Evolutionary conservation across 306 rosid genomes (phyloP).

Genomic region (peach (Prunus persica)): Prunus_persica_NCBIv2 NC_034010.1:6764501-6765000

Average conservation of each 20-base stretch:
- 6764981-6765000: slow-evolving; percentile 25
- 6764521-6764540: slow-evolving; percentile 53
- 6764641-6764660: slow-evolving; percentile 6
- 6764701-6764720: slow-evolving; percentile 27
- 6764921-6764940: slow-evolving; percentile 41
- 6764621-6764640: slow-evolving; percentile 16
- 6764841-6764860: neutral
- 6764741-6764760: slow-evolving; percentile 38
- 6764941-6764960: slow-evolving; percentile 36
- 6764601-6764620: neutral
- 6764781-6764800: slow-evolving; percentile 41
- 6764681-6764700: slow-evolving; percentile 40
- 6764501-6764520: slow-evolving; percentile 23
- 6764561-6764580: slow-evolving; percentile 28
- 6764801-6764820: slow-evolving; percentile 25
- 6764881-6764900: slow-evolving; percentile 41
- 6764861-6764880: neutral
- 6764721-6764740: slow-evolving; percentile 19
- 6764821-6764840: neutral
- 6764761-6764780: slow-evolving; percentile 53
- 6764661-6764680: slow-evolving; percentile 16
- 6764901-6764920: slow-evolving; percentile 52
- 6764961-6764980: slow-evolving; percentile 41
- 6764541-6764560: slow-evolving; percentile 46
- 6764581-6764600: neutral